Percentiles rank a stretch among this genome's conserved stretches.
These are phyloP conservation scores for Apiotrichum siamense DNA, from an alignment of 1,284 basidiomycete species.

Conservation along the genomic window DNA sequence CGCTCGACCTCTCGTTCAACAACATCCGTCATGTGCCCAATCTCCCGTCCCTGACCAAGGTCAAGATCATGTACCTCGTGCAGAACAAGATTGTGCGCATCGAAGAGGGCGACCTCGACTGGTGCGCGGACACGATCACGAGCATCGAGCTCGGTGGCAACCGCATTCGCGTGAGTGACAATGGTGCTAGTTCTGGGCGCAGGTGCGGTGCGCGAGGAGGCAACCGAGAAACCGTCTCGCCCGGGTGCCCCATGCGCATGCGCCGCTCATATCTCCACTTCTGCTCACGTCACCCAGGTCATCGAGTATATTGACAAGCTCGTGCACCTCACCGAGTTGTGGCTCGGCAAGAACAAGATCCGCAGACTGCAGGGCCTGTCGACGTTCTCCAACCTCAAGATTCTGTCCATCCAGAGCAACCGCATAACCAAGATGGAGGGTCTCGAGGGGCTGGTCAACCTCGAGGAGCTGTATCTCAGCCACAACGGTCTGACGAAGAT, in stretches of 20 bases:
- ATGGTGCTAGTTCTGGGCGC: background rate
- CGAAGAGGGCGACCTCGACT: slow-evolving; percentile 56
- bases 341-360: slow-evolving; percentile 98
- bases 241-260: too few species aligned
- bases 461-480: slow-evolving; percentile 89
- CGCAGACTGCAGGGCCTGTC: slow-evolving; percentile 70
- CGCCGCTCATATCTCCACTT: background rate
- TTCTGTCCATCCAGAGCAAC: slow-evolving; percentile 87
- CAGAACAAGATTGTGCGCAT: slow-evolving; percentile 91
- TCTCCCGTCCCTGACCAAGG: slow-evolving; percentile 52
- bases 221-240: too few species aligned
- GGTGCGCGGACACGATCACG: slow-evolving; percentile 57
- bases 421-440: slow-evolving; percentile 83
- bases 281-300: too few species aligned
- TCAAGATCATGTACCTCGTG: slow-evolving; percentile 83
- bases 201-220: too few species aligned
- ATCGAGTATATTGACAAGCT: slow-evolving; percentile 84
- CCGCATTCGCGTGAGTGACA: slow-evolving; percentile 62
- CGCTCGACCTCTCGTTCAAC: slow-evolving; percentile 93
- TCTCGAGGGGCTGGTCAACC: slow-evolving; percentile 61
- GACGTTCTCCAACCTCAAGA: slow-evolving; percentile 63
- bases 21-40: slow-evolving; percentile 61
- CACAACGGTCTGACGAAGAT: slow-evolving; percentile 83
- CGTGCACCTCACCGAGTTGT: slow-evolving; percentile 80
- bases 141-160: slow-evolving; percentile 94